Evolutionary conservation across 202 grass and related monocot species (phyloP).

Genomic region (Panicum virgatum): DNA sequence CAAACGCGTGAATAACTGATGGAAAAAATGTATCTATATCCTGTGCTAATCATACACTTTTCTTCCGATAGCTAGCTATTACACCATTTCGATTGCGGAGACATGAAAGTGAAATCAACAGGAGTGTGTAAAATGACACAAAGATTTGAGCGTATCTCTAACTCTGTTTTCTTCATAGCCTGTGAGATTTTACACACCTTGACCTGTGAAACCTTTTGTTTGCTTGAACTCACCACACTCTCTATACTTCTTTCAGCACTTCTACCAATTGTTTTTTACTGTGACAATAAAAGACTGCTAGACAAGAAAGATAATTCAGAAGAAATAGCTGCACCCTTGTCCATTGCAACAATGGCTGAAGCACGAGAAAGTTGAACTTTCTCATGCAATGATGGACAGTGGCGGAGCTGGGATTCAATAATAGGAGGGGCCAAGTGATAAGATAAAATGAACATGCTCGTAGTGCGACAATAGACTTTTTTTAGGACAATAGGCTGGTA

Average conservation of each 20-base stretch:
- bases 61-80: conserved; percentile 37
- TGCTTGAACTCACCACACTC: conserved; percentile 76
- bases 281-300: conserved; percentile 51
- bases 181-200: conserved; percentile 1
- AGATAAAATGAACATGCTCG: too few species aligned
- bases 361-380: conserved; percentile 62
- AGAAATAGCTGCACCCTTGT: conserved; percentile 67
- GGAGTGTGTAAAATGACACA: conserved; percentile 35
- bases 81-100: conserved; percentile 3
- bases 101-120: conserved; percentile 28
- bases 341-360: conserved; percentile 86
- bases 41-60: conserved; percentile 17
- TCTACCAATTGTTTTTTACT: conserved; percentile 62
- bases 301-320: conserved; percentile 64
- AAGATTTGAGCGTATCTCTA: conserved; percentile 23
- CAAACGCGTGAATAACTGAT: background rate
- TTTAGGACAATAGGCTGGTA: too few species aligned
- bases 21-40: conserved; percentile 15
- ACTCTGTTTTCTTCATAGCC: conserved; percentile 4
- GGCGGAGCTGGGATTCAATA: too few species aligned
- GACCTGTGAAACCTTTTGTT: conserved; percentile 90
- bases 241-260: conserved; percentile 75
- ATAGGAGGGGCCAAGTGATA: too few species aligned
- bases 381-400: too few species aligned
- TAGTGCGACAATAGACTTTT: too few species aligned